Base-by-base conservation (phyloP, 2,329 filamentous ascomycete genomes). In the Remersonia thermophila region DNA sequence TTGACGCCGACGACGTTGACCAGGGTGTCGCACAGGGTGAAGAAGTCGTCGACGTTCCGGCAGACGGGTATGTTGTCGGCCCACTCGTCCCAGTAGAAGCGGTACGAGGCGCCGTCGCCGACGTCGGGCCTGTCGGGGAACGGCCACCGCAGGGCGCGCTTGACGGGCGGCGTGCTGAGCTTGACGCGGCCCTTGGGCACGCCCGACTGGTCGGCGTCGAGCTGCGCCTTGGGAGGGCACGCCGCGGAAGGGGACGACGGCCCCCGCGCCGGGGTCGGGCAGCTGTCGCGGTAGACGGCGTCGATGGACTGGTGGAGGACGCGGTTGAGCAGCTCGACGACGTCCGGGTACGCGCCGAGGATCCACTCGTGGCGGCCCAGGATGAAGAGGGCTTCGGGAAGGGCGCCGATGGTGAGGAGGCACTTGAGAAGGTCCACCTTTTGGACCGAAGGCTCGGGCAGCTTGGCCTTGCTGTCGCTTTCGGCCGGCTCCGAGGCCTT, bases 81-180 rank as follows among this genome's bases (percentile, higher is more conserved):
- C 91, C 91, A 98, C 48, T 96, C 91, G 40, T 94, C 86, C 78
- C 91, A 95, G 57, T 98, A 98, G 55, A 93, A 96, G 25, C 82
- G 76, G 55, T 95, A 96, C 35, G 82, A 73, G n/a, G 71, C 69
- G 14, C 79, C 78, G 47, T 86, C 83, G 37, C 77, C 78, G 17
- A 75, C 76, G 51, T 91, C 83, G 44, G 70, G 70, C 47, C 75
- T 78, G 48, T 94, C 87, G 4, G 85, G 75, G 49, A 81, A 80
- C 4, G 86, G 82, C 89, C 89, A 95, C 42, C 83, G 74, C 45
- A 91, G 65, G 12, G 74, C 68, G 51, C 80, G 81, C 47, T 74
- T 75, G n/a, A 72, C 61, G 3, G 69, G 61, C 17, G 75, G 66
- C 35, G 76, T 67, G 26, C 56, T 63, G 27, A 81, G 62, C 45